Base-by-base conservation (phyloP, 2,329 filamentous ascomycete genomes). In the Periconia sp. region DNA sequence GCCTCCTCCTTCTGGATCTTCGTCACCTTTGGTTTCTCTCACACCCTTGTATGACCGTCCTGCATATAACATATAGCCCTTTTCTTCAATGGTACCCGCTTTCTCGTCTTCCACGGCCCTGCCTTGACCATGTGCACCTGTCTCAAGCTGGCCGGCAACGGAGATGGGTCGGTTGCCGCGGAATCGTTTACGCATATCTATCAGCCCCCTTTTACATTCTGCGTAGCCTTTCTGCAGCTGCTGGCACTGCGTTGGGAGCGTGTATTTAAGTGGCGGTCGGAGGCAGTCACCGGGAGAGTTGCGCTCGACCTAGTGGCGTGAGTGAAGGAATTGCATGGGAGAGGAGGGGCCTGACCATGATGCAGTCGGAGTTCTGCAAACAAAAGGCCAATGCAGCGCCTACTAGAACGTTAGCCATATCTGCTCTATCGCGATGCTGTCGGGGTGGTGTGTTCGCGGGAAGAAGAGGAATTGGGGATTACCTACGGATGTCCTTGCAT, bases 141-240 rank as follows among this genome's bases (percentile, higher is more conserved):
- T 66, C 37, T 68, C 65, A 4, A 65, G 49, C 40, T 69, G 65
- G 0, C 59, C 59, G 10, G 56, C 47, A 2, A 70, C 57, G 15
- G 59, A 79, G 54, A 95, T 85, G 40, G 94, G 91, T 69, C 90
- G 84, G 76, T 97, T 97, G 45, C 94, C 94, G 42, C 94, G 84
- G 74, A 99, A 97, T 23, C 94, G 87, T 77, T 97, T 97, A 70
- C 94, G 89, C 94, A 99, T 99, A 71, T 99, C 94, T 59, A 97
- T 88, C 84, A 95, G 84, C 54, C 94, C 94, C 54, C 92, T 88
- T 66, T 95, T 95, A 81, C 94, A 99, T 68, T 96, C 89, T 69
- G 89, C 88, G 63, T 95, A 94, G 32, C 91, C 65, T 70, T 90
- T 92, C 70, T 92, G 90, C 47, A 99, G 81, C 72, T 96, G 92